A percentile compares a stretch with the other conserved stretches of the same genome.
Conservation (phyloP, 140 eudicot species). For the Flaveria floridana region DNA sequence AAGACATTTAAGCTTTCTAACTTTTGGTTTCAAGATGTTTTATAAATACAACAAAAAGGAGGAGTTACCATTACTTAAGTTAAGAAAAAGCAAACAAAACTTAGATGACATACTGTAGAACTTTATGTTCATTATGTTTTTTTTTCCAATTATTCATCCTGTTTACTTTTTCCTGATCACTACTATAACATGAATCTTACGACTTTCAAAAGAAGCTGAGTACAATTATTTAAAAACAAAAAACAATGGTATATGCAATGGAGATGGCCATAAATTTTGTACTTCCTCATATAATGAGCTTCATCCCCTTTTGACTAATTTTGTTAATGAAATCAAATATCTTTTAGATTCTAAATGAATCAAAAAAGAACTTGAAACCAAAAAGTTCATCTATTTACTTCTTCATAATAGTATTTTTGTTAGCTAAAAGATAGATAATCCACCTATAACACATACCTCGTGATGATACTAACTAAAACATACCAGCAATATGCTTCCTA, state of each 20-base stretch:
- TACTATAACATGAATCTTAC: background rate
- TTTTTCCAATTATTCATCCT: background rate
- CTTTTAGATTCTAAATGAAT: background rate
- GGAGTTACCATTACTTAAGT: background rate
- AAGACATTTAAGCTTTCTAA: background rate
- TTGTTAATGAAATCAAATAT: background rate
- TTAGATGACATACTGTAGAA: background rate
- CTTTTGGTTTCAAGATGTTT: conserved; percentile 1
- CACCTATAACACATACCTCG: conserved; percentile 9
- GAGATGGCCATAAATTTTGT: background rate
- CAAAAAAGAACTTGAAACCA: background rate
- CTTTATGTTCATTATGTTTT: background rate
- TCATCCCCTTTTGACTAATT: background rate
- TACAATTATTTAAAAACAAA: background rate
- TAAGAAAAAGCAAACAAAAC: background rate
- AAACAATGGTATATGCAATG: background rate
- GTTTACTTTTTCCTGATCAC: background rate
- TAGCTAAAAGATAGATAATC: background rate
- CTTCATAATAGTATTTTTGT: conserved; percentile 9
- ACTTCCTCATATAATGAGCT: background rate
- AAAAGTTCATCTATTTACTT: background rate
- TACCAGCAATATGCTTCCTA: background rate
- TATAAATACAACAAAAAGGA: background rate
- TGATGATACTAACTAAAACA: background rate
- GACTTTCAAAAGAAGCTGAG: background rate